phyloP scores from a whole-genome alignment of 2,329 filamentous ascomycete genomes.

The Diaporthe vaccinii region DNA sequence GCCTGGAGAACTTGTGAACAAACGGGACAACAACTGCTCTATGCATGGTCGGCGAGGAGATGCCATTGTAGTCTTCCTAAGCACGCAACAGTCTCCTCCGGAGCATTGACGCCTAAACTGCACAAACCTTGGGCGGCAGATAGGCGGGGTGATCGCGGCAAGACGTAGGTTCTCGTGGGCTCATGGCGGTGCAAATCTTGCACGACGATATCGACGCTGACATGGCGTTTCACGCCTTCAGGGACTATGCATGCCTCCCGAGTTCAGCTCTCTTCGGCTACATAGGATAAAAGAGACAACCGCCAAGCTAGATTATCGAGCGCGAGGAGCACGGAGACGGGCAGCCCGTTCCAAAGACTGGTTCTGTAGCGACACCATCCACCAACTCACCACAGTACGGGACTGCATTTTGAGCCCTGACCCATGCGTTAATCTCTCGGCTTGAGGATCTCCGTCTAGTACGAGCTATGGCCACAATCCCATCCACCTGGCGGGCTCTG shows the following conservation, averaged over 20 bases:
- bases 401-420: slow-evolving; percentile 1
- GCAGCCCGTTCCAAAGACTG: not conserved
- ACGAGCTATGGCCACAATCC: slow-evolving; percentile 2
- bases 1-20: not conserved
- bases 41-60: not conserved
- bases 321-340: slow-evolving; percentile 7
- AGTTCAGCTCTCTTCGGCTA: slow-evolving; percentile 27
- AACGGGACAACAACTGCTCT: not conserved
- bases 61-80: not conserved
- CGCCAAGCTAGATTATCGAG: slow-evolving; percentile 12
- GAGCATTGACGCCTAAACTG: slow-evolving; percentile 5
- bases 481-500: slow-evolving; percentile 7
- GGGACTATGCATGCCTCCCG: slow-evolving; percentile 35
- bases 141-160: not conserved
- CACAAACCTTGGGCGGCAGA: slow-evolving; percentile 2
- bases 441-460: slow-evolving; percentile 27
- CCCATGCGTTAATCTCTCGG: slow-evolving; percentile 8
- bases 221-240: slow-evolving; percentile 37
- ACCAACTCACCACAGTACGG: not conserved
- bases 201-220: slow-evolving; percentile 13
- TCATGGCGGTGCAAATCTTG: not conserved
- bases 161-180: not conserved
- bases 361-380: not conserved
- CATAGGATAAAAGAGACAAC: not conserved
- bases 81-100: not conserved